Conservation (phyloP, 768 basidiomycete species). For the Boletus insuetus region DNA sequence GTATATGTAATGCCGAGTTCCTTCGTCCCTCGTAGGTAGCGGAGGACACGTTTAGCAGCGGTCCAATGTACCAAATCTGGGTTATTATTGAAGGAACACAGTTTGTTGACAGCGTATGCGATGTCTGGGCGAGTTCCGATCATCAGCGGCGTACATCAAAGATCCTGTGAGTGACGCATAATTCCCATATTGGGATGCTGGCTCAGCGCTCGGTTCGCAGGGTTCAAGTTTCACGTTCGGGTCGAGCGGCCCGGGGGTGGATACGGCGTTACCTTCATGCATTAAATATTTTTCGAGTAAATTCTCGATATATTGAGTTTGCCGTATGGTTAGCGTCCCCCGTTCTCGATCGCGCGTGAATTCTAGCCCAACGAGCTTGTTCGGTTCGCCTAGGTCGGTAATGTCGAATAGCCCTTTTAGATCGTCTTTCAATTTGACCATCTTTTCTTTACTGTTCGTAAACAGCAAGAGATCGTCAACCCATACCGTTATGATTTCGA, state of each 20-base stretch:
- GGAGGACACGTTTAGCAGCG: neutral
- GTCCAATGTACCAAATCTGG: neutral
- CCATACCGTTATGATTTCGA: neutral
- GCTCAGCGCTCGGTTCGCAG: neutral
- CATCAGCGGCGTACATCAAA: neutral
- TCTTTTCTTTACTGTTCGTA: neutral
- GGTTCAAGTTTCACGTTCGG: neutral
- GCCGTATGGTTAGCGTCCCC: too few species aligned
- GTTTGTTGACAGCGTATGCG: neutral
- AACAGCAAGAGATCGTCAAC: neutral
- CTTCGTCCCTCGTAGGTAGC: conserved; percentile 8
- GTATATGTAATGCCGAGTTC: neutral
- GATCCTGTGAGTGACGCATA: neutral
- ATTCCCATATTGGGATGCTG: neutral
- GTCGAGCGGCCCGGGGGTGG: neutral
- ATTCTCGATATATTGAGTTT: too few species aligned
- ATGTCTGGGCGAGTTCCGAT: neutral
- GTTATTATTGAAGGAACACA: neutral
- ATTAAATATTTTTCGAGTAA: too few species aligned
- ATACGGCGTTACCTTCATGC: neutral
- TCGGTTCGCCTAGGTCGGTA: neutral
- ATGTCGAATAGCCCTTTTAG: neutral
- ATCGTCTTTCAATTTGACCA: neutral
- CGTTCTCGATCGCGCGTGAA: too few species aligned
- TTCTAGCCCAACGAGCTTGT: too few species aligned